Conservation (phyloP, 2,329 filamentous ascomycete genomes). For the Lasiodiplodia gonubiensis region DNA sequence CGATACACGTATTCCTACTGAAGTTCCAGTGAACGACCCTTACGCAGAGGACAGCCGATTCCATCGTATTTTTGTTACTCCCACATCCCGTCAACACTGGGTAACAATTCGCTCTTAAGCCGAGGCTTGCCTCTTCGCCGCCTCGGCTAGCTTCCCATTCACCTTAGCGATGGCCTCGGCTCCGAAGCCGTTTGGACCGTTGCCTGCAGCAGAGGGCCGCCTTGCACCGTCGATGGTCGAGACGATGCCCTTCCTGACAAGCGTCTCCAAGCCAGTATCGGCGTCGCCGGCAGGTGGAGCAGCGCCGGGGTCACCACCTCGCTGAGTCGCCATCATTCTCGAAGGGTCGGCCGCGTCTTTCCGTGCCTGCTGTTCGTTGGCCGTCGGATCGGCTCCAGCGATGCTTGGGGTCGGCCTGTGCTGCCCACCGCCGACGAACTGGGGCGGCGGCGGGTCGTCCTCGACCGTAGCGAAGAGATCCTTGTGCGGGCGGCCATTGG, state of each 20-base stretch:
- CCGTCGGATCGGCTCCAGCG: not conserved
- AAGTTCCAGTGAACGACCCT: not conserved
- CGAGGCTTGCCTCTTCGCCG: conserved; percentile 6
- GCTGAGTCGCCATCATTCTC: not conserved
- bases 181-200: conserved; percentile 5
- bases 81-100: too few species aligned
- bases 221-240: conserved; percentile 13
- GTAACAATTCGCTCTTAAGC: not conserved
- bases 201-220: not conserved
- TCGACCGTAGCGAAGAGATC: conserved; percentile 22
- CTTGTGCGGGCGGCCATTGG: conserved; percentile 8
- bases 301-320: not conserved
- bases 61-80: too few species aligned
- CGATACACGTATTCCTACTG: not conserved
- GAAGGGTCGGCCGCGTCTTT: not conserved
- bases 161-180: conserved; percentile 13
- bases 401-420: not conserved
- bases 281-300: not conserved
- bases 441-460: conserved; percentile 21
- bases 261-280: not conserved
- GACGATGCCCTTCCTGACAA: not conserved
- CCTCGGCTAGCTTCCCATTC: conserved; percentile 14
- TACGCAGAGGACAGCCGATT: not conserved
- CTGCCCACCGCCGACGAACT: conserved; percentile 15
- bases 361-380: not conserved